Evolutionary conservation across 352 stramenopile species (phyloP).

Genomic region (Elongisporangium undulatum): DNA sequence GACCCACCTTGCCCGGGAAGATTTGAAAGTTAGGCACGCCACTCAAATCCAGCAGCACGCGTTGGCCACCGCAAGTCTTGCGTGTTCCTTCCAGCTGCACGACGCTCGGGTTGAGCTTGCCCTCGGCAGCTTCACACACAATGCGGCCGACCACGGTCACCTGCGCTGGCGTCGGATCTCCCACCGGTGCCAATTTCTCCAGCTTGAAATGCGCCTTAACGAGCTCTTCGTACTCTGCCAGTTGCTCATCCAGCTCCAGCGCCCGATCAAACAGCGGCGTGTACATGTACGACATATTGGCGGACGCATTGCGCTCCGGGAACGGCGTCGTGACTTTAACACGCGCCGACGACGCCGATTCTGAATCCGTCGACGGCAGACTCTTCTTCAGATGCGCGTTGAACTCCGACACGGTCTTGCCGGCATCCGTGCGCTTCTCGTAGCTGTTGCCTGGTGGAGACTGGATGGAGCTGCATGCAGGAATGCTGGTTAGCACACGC

Average conservation of each 20-base stretch:
- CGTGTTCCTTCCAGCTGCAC: constrained; percentile 79
- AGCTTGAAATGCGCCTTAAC: constrained; percentile 61
- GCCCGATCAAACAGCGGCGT: constrained; percentile 74
- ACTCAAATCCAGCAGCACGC: constrained; percentile 72
- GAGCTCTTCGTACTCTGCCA: constrained; percentile 73
- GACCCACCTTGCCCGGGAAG: constrained; percentile 74
- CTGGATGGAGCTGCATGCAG: constrained; percentile 40
- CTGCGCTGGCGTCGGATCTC: constrained; percentile 66
- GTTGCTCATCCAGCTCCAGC: constrained; percentile 70
- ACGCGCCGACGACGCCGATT: neutral
- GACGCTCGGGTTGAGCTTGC: constrained; percentile 80
- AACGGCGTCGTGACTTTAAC: constrained; percentile 37
- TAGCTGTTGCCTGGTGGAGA: constrained; percentile 70
- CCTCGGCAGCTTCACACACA: constrained; percentile 77
- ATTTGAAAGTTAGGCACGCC: constrained; percentile 66
- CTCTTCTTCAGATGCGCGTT: constrained; percentile 69
- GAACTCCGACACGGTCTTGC: constrained; percentile 76
- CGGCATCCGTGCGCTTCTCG: constrained; percentile 70
- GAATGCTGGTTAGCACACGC: neutral
- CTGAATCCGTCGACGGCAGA: constrained; percentile 17
- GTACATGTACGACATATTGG: constrained; percentile 79
- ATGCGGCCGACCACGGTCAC: constrained; percentile 80
- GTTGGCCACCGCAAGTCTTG: constrained; percentile 77
- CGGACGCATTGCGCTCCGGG: constrained; percentile 50
- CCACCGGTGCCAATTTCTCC: constrained; percentile 58